Evolutionary conservation across 1,284 basidiomycete genomes (phyloP).

Genomic region (Peniophora sp.): DNA sequence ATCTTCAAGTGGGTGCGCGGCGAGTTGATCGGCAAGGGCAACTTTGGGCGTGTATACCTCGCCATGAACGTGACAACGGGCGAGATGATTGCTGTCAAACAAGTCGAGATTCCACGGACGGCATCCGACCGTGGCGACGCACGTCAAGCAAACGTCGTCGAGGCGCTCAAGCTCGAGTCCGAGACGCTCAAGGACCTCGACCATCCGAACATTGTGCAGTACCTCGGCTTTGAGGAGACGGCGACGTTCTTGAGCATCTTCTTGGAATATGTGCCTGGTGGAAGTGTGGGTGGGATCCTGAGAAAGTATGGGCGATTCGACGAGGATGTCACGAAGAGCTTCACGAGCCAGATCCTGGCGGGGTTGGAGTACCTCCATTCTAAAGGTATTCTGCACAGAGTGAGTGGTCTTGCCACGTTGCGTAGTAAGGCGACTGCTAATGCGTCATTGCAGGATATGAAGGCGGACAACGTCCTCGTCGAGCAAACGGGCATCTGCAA

Average conservation of each 20-base stretch:
- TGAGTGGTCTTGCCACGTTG: conserved; percentile 26
- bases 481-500: conserved; percentile 93
- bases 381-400: conserved; percentile 87
- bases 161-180: conserved; percentile 90
- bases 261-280: conserved; percentile 97
- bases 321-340: conserved; percentile 88
- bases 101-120: conserved; percentile 92
- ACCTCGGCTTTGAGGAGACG: conserved; percentile 96
- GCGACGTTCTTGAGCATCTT: conserved; percentile 91
- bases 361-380: conserved; percentile 93
- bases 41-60: conserved; percentile 93
- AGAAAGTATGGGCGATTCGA: conserved; percentile 91
- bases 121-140: conserved; percentile 85
- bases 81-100: conserved; percentile 99
- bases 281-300: conserved; percentile 89
- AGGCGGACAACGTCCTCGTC: conserved; percentile 97
- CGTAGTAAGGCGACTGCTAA: not conserved
- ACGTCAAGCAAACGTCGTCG: conserved; percentile 80
- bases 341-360: conserved; percentile 86
- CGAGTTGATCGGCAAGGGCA: conserved; percentile 94
- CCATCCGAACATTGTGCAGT: conserved; percentile 95
- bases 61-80: conserved; percentile 97
- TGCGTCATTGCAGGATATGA: conserved; percentile 64
- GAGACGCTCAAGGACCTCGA: conserved; percentile 94
- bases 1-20: conserved; percentile 99